Conservation (phyloP, 495 filamentous ascomycete genomes). For the Hypoxylon crocopeplum region DNA sequence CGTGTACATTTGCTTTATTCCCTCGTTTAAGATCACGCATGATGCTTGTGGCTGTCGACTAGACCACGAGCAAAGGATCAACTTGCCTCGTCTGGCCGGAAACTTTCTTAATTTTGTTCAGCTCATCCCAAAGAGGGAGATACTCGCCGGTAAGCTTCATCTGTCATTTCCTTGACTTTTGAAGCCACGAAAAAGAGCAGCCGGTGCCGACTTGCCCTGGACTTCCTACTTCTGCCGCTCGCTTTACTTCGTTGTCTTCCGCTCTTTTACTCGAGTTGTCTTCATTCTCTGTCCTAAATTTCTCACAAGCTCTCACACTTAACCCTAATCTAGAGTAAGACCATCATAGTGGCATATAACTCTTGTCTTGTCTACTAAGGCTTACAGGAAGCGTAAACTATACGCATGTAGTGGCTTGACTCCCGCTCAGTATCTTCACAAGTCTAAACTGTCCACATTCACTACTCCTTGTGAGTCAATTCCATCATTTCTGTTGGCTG, state of each 20-base stretch:
- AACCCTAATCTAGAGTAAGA: not conserved
- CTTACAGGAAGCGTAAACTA: not conserved
- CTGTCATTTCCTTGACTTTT: not conserved
- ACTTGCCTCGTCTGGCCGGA: not conserved
- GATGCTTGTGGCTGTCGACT: slow-evolving; percentile 5
- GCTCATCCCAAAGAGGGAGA: not conserved
- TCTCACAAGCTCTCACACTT: not conserved
- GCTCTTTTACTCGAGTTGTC: not conserved
- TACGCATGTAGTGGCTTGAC: slow-evolving; percentile 3
- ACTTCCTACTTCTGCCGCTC: not conserved
- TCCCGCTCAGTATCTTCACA: not conserved
- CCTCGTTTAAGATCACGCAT: slow-evolving; percentile 1
- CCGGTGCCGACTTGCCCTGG: not conserved
- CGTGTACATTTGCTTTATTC: slow-evolving; percentile 14
- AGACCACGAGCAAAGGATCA: not conserved
- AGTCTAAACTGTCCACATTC: not conserved
- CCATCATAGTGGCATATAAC: not conserved
- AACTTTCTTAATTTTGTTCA: not conserved
- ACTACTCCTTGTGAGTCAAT: slow-evolving; percentile 1
- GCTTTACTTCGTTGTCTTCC: not conserved
- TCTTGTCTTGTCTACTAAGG: not conserved
- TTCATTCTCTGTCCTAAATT: not conserved
- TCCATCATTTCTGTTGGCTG: not conserved
- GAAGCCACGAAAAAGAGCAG: not conserved
- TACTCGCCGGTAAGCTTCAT: not conserved